phyloP scores from a whole-genome alignment of 2,329 filamentous ascomycete species.

The Akanthomyces dipterigenus region DNA sequence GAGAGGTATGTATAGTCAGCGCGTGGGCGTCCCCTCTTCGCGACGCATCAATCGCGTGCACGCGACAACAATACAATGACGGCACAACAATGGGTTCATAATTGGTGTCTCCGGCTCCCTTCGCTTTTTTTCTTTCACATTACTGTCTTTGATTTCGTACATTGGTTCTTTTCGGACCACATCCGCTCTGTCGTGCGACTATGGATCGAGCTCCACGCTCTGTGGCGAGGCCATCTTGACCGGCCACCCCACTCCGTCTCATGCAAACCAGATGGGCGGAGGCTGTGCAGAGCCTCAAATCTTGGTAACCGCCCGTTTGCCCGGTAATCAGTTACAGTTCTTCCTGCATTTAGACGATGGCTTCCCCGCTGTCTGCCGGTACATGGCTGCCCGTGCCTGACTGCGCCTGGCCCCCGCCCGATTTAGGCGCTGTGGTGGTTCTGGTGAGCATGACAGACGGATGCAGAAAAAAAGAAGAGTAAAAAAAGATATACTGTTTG shows the following conservation, averaged over 20 bases:
- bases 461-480: not conserved
- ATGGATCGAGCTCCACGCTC: no score
- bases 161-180: not conserved
- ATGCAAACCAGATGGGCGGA: not conserved
- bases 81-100: not conserved
- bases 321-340: not conserved
- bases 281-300: conserved; percentile 12
- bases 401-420: not conserved
- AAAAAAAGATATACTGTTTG: not conserved
- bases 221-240: not conserved
- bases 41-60: not conserved
- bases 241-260: not conserved
- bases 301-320: conserved; percentile 6
- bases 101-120: not conserved
- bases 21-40: not conserved
- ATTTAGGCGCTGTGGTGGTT: not conserved
- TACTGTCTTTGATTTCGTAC: no score
- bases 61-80: not conserved
- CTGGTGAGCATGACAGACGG: not conserved
- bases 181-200: not conserved
- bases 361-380: no score
- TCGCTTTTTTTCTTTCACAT: not conserved
- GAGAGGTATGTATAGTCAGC: not conserved
- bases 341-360: not conserved
- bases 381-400: not conserved